These are phyloP conservation scores for Xylariaceae sp. DNA, from an alignment of 2,329 filamentous ascomycete genomes.

Conservation along the genomic window DNA sequence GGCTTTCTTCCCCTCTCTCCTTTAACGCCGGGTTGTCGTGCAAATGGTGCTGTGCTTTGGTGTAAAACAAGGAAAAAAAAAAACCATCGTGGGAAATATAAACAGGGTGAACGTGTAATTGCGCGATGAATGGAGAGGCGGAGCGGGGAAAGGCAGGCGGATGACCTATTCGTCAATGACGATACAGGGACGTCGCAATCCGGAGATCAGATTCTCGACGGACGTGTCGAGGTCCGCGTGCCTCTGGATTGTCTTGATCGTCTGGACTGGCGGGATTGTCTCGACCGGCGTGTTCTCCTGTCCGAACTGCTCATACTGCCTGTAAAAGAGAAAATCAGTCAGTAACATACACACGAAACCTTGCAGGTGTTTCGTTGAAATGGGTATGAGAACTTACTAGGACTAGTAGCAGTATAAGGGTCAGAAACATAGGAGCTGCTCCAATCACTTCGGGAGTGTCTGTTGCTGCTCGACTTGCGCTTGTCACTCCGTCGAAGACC, in stretches of 20 bases:
- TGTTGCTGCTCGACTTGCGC: slow-evolving; percentile 40
- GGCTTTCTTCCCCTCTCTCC: slow-evolving; percentile 4
- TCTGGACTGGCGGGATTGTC: slow-evolving; percentile 24
- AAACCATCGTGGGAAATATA: slow-evolving; percentile 17
- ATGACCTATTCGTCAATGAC: not conserved
- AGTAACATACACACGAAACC: slow-evolving; percentile 19
- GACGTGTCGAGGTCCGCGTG: slow-evolving; percentile 25
- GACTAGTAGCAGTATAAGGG: slow-evolving; percentile 46
- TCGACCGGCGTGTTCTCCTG: slow-evolving; percentile 36
- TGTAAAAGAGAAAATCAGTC: slow-evolving; percentile 27
- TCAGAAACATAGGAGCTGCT: slow-evolving; percentile 50
- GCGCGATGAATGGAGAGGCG: not conserved
- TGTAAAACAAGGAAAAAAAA: no score
- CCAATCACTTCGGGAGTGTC: slow-evolving; percentile 39
- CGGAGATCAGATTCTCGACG: slow-evolving; percentile 11
- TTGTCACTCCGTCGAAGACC: slow-evolving; percentile 45
- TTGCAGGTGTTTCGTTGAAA: slow-evolving; percentile 22
- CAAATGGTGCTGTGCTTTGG: slow-evolving; percentile 1
- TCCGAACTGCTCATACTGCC: slow-evolving; percentile 46
- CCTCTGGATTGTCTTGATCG: slow-evolving; percentile 27
- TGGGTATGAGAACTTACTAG: slow-evolving; percentile 42
- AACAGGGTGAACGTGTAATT: slow-evolving; percentile 11
- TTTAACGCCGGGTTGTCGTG: slow-evolving; percentile 26
- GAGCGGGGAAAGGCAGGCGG: not conserved
- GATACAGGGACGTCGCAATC: not conserved